Conservation (phyloP, 1,284 basidiomycete genomes). For the Sanguinoderma infundibulare region DNA sequence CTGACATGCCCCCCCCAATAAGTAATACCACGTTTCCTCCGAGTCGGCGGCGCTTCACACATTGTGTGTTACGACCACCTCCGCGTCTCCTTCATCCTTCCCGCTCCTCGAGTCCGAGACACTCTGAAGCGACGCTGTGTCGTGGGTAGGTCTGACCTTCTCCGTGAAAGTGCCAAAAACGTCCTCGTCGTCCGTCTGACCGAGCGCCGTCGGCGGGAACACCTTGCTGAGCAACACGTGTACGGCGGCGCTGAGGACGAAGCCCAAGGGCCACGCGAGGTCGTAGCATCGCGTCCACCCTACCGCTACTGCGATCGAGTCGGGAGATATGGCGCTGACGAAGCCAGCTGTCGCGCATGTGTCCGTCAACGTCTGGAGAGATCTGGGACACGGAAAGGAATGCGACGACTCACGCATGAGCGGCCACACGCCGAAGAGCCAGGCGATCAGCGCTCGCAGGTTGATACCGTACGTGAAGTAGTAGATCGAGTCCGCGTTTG, state of each 20-base stretch:
- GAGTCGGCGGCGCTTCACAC: no score
- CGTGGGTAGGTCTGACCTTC: background rate
- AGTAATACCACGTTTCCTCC: no score
- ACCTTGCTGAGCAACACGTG: conserved; percentile 15
- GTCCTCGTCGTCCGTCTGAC: conserved; percentile 15
- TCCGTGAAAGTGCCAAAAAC: conserved; percentile 23
- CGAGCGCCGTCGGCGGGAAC: conserved; percentile 16
- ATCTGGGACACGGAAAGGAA: background rate
- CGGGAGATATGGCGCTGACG: conserved; percentile 22
- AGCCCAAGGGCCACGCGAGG: conserved; percentile 27
- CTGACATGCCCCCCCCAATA: no score
- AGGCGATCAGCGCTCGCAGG: conserved; percentile 25
- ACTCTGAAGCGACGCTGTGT: background rate
- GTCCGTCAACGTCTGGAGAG: background rate
- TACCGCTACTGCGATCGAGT: conserved; percentile 9
- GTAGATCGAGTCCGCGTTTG: conserved; percentile 22
- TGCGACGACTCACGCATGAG: conserved; percentile 23
- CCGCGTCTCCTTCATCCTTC: no score
- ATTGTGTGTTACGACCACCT: no score
- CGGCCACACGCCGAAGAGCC: conserved; percentile 26
- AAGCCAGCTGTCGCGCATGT: conserved; percentile 21
- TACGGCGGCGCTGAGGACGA: conserved; percentile 16
- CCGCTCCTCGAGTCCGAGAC: background rate
- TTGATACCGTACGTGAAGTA: conserved; percentile 28
- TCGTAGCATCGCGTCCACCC: conserved; percentile 24